Base-by-base conservation (phyloP, 345 rosid genomes). In the Eutrema yunnanense region DNA sequence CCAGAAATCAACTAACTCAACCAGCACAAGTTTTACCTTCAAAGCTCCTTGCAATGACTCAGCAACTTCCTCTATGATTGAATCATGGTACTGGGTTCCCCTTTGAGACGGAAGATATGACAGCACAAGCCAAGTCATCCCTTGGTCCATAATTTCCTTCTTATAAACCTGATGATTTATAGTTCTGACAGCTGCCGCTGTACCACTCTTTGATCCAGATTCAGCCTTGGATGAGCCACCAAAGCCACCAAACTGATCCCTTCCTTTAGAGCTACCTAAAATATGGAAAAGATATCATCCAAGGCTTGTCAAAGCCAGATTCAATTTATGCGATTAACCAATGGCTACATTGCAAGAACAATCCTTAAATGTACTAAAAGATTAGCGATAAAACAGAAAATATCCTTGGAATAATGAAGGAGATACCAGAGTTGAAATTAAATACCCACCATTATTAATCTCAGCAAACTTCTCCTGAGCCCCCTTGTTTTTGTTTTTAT, bases 381-480 rank as follows among this genome's bases (percentile, higher is more conserved):
- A 16, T 34, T 8, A 66, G 53, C 29, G 5, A 51, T 0, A 59
- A 6, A 41, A 4, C 2, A 51, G 1, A 49, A 8, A 61, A 71
- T 10, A 29, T 26, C 19, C 50, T 27, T 26, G 50, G 5, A 47
- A 29, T 33, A 6, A 34, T 6, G 47, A 16, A 42, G 29, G 16
- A 51, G 62, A 73, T 48, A 37, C 46, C 37, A 69, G 67, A 9
- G 29, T 22, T n/a, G 43, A 66, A 73, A 34, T 9, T 14, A 50
- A 37, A 32, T 9, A 43, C 78, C 6, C 77, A 92, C 99, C 99
- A 47, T 95, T 89, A 67, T 95, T 95, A 56, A 95, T 92, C 84
- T 95, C 92, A 12, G 92, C 75, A 58, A 95, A 92, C 85, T 90
- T 95, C 79, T 75, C 95, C 71, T 92, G 94, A 71, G 96, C 97